Conservation (phyloP, 345 rosid species). For the Noccaea bulbosa region DNA sequence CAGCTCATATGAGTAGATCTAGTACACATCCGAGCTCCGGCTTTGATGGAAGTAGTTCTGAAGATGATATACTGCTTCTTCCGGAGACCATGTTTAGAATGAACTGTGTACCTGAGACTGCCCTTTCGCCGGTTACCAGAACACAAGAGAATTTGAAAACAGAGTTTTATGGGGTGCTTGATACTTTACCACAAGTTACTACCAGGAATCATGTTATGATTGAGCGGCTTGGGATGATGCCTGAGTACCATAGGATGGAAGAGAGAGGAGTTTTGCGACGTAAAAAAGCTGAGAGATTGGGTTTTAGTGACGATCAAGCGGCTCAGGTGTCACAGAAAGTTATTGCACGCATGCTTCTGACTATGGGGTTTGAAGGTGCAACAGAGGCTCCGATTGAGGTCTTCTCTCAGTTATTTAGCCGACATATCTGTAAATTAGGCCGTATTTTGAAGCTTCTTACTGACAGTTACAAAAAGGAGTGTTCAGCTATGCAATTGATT, state of each 20-base stretch:
- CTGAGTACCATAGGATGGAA: conserved; percentile 64
- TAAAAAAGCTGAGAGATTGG: conserved; percentile 58
- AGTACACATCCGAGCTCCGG: conserved; percentile 49
- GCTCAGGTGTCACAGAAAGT: conserved; percentile 66
- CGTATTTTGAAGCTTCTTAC: conserved; percentile 70
- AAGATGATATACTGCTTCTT: conserved; percentile 64
- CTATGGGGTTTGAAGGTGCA: conserved; percentile 76
- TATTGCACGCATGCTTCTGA: conserved; percentile 59
- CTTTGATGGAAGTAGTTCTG: conserved; percentile 52
- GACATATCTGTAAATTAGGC: conserved; percentile 76
- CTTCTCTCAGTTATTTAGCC: conserved; percentile 69
- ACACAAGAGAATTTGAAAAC: conserved; percentile 49
- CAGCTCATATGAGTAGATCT: conserved; percentile 45
- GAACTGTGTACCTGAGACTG: conserved; percentile 86
- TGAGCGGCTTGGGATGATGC: conserved; percentile 87
- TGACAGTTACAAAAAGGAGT: conserved; percentile 83
- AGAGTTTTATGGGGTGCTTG: conserved; percentile 72
- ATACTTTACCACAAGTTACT: conserved; percentile 69
- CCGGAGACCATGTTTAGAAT: conserved; percentile 78
- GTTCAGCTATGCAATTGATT: conserved; percentile 78
- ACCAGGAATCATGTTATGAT: conserved; percentile 70
- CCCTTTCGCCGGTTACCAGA: conserved; percentile 54
- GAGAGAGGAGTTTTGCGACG: conserved; percentile 68
- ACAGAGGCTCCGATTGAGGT: conserved; percentile 81
- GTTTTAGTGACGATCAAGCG: conserved; percentile 78